Percentiles rank a stretch among this genome's conserved stretches.
These are phyloP conservation scores for Clonostachys sp. DNA, from an alignment of 2,329 filamentous ascomycete species.

Conservation along the genomic window DNA sequence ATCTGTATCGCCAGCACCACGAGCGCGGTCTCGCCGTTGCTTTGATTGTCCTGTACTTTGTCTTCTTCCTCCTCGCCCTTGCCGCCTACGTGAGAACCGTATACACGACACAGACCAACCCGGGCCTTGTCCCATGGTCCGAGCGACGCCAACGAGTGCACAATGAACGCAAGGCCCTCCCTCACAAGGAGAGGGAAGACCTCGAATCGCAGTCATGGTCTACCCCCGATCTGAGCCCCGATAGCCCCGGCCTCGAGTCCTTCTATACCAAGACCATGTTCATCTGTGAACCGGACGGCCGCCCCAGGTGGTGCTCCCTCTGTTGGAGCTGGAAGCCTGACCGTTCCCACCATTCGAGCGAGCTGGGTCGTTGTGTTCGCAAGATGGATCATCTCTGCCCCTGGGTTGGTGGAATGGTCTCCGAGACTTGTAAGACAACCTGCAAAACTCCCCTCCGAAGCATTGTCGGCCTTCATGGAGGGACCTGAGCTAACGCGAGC, in stretches of 20 bases:
- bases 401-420: slow-evolving; percentile 92
- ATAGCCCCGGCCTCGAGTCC: slow-evolving; percentile 63
- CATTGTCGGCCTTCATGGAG: too few species aligned
- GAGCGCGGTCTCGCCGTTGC: slow-evolving; percentile 57
- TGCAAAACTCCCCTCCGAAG: neutral
- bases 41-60: slow-evolving; percentile 68
- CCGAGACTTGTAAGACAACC: slow-evolving; percentile 60
- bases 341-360: slow-evolving; percentile 79
- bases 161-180: slow-evolving; percentile 5
- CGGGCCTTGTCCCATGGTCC: slow-evolving; percentile 68
- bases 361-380: slow-evolving; percentile 73
- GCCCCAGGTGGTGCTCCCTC: slow-evolving; percentile 80
- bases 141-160: slow-evolving; percentile 18
- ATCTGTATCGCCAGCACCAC: slow-evolving; percentile 51
- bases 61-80: slow-evolving; percentile 65
- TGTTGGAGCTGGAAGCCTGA: slow-evolving; percentile 89
- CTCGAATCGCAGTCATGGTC: slow-evolving; percentile 20
- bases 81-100: slow-evolving; percentile 68
- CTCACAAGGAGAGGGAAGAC: slow-evolving; percentile 3
- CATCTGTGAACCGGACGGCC: slow-evolving; percentile 75
- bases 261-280: slow-evolving; percentile 85
- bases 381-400: slow-evolving; percentile 98
- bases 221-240: slow-evolving; percentile 42
- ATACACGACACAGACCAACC: slow-evolving; percentile 61
- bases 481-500: neutral